A percentile compares a stretch with the other conserved stretches of the same genome.
These are phyloP conservation scores for Stemphylium beticola DNA, from an alignment of 2,329 filamentous ascomycete genomes.

Conservation along the genomic window DNA sequence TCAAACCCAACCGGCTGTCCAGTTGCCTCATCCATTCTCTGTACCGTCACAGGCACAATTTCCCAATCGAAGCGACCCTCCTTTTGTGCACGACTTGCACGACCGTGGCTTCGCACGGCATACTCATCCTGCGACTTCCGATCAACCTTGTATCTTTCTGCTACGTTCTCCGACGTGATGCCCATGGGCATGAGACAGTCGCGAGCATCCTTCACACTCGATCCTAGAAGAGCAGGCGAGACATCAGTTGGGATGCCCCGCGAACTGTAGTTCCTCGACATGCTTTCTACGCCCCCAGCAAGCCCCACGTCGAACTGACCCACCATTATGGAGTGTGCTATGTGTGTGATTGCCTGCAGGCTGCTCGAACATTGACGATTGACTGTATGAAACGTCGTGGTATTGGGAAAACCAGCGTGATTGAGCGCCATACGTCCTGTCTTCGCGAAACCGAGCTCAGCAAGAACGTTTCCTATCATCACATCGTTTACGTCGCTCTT, in stretches of 20 bases:
- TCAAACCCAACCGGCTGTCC: constrained; percentile 78
- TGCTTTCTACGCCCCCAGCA: constrained; percentile 85
- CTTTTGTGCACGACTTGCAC: constrained; percentile 88
- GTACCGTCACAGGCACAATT: constrained; percentile 84
- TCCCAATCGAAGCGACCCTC: constrained; percentile 89
- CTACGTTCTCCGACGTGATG: constrained; percentile 97
- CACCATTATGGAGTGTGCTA: constrained; percentile 80
- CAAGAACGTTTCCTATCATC: constrained; percentile 72
- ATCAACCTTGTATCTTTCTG: constrained; percentile 81
- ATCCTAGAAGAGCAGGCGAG: constrained; percentile 77
- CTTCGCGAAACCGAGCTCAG: constrained; percentile 86
- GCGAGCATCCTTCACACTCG: constrained; percentile 73
- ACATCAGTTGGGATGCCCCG: constrained; percentile 71
- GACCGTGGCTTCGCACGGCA: constrained; percentile 83
- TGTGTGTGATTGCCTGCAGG: constrained; percentile 91
- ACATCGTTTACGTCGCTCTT: constrained; percentile 34
- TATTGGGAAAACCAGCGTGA: constrained; percentile 91
- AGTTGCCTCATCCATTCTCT: constrained; percentile 70
- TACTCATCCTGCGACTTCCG: constrained; percentile 83
- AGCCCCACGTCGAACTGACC: constrained; percentile 87
- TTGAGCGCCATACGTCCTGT: constrained; percentile 86
- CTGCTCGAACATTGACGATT: constrained; percentile 98
- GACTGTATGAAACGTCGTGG: constrained; percentile 76
- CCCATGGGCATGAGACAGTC: constrained; percentile 97
- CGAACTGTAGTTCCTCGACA: constrained; percentile 86